Conservation (phyloP, 2,329 filamentous ascomycete species). For the Diatrype stigma region DNA sequence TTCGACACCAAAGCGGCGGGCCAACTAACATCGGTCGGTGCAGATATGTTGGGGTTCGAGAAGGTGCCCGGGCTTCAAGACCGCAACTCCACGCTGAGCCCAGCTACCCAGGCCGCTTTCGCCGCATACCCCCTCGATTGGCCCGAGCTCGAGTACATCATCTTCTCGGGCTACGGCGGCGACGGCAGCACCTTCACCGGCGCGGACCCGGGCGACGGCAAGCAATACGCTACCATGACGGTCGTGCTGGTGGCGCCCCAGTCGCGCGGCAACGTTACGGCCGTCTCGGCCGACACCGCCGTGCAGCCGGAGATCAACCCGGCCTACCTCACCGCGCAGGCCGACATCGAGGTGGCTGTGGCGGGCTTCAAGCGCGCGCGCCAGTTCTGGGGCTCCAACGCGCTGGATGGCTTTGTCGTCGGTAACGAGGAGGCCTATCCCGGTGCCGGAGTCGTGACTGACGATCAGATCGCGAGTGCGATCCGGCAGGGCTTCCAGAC, state of each 20-base stretch:
- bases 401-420: slow-evolving; percentile 63
- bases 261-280: slow-evolving; percentile 56
- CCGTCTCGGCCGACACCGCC: slow-evolving; percentile 44
- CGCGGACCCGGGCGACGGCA: slow-evolving; percentile 19
- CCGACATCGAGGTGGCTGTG: slow-evolving; percentile 62
- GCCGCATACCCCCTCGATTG: slow-evolving; percentile 26
- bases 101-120: slow-evolving; percentile 15
- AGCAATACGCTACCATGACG: slow-evolving; percentile 23
- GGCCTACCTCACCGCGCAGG: slow-evolving; percentile 23
- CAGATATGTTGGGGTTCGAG: slow-evolving; percentile 27
- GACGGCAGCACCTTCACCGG: neutral
- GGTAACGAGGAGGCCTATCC: slow-evolving; percentile 56
- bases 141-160: slow-evolving; percentile 32
- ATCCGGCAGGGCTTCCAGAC: slow-evolving; percentile 17
- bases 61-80: slow-evolving; percentile 25
- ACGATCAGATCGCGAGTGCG: slow-evolving; percentile 47
- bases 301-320: slow-evolving; percentile 28
- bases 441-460: slow-evolving; percentile 51
- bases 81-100: slow-evolving; percentile 14
- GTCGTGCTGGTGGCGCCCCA: slow-evolving; percentile 20
- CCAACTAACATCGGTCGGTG: slow-evolving; percentile 21
- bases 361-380: slow-evolving; percentile 61
- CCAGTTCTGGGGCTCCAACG: slow-evolving; percentile 55
- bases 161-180: slow-evolving; percentile 19
- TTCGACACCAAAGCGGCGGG: slow-evolving; percentile 23